phyloP scores from a whole-genome alignment of 495 filamentous ascomycete genomes.

The Aspergillus hancockii region DNA sequence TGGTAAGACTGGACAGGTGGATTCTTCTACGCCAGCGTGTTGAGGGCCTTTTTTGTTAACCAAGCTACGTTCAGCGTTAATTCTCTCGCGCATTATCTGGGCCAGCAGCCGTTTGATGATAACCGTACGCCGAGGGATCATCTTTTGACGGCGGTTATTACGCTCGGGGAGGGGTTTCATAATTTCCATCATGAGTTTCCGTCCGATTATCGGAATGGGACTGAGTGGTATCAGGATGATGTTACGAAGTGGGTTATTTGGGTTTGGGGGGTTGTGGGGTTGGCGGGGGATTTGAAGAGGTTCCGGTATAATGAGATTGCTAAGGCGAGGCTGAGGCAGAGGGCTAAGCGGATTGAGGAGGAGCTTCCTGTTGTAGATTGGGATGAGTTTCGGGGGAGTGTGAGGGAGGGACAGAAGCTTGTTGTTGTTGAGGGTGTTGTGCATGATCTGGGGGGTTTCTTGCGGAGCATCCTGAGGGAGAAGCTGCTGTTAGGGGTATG shows the following conservation, averaged over 20 bases:
- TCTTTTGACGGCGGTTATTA: conserved; percentile 82
- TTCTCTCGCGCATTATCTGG: conserved; percentile 89
- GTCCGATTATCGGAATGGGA: conserved; percentile 90
- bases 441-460: conserved; percentile 83
- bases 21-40: conserved; percentile 83
- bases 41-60: conserved; percentile 88
- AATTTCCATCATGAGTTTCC: too few relatives aligned
- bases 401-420: conserved; percentile 68
- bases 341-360: too few relatives aligned
- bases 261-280: conserved; percentile 78
- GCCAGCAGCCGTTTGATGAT: conserved; percentile 92
- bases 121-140: conserved; percentile 89
- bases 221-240: conserved; percentile 91
- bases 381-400: conserved; percentile 73
- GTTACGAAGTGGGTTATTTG: conserved; percentile 94
- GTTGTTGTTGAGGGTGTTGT: conserved; percentile 83
- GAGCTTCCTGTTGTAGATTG: conserved; percentile 83
- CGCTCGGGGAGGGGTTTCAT: conserved; percentile 92
- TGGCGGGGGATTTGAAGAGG: conserved; percentile 86
- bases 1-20: conserved; percentile 84
- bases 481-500: conserved; percentile 75
- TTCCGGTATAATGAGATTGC: conserved; percentile 91
- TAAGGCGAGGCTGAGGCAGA: conserved; percentile 68
- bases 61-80: conserved; percentile 96
- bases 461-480: conserved; percentile 88